These are phyloP conservation scores for Podospora comata DNA, from an alignment of 495 filamentous ascomycete genomes.

Conservation along the genomic window DNA sequence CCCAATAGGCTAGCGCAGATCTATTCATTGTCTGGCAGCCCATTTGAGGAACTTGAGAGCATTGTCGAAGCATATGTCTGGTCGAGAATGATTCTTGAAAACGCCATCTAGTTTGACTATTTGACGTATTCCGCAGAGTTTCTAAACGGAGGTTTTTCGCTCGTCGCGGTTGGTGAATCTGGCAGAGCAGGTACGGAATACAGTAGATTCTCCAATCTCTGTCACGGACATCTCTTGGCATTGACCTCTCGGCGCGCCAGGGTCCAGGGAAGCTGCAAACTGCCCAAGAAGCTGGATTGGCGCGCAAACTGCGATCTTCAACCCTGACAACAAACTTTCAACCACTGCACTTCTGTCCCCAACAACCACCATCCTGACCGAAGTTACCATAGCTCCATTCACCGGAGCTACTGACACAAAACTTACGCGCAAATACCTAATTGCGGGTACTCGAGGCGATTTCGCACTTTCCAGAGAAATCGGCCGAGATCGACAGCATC, in stretches of 20 bases:
- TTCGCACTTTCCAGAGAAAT: neutral
- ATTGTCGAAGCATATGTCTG: no score
- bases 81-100: no score
- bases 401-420: neutral
- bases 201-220: no score
- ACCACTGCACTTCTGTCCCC: neutral
- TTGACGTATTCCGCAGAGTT: no score
- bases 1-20: neutral
- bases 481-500: neutral
- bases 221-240: neutral
- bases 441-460: neutral
- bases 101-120: no score
- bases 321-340: neutral
- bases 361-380: neutral
- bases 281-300: neutral
- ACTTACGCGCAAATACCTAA: neutral
- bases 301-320: neutral
- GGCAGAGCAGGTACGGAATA: no score
- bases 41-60: neutral
- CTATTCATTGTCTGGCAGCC: neutral
- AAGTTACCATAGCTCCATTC: neutral
- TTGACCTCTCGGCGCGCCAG: neutral
- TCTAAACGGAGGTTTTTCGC: no score
- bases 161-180: no score
- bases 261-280: neutral